Evolutionary conservation across 2,329 filamentous ascomycete species (phyloP).

Genomic region (Scedosporium minutisporum): DNA sequence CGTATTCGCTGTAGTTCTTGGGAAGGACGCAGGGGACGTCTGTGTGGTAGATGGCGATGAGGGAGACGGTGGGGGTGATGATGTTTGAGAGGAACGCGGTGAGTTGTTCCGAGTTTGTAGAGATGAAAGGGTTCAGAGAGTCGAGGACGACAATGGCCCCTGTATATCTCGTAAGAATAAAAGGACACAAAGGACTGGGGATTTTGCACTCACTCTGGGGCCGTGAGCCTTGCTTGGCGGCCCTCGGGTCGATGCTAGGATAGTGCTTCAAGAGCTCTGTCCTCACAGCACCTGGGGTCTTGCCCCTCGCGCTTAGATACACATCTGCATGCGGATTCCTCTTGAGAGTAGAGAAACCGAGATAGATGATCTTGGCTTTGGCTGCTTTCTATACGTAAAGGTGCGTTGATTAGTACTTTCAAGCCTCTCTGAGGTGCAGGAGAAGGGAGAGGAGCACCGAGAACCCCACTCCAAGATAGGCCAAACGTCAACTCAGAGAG

Average conservation of each 20-base stretch:
- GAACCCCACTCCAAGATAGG: constrained; percentile 6
- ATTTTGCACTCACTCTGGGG: constrained; percentile 3
- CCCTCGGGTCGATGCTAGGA: constrained; percentile 13
- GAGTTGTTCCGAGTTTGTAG: constrained; percentile 44
- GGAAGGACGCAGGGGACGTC: constrained; percentile 57
- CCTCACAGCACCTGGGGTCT: constrained; percentile 44
- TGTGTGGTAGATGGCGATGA: constrained; percentile 73
- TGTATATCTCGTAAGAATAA: constrained; percentile 22
- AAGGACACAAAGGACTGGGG: constrained; percentile 2
- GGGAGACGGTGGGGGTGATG: constrained; percentile 56
- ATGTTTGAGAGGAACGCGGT: constrained; percentile 61
- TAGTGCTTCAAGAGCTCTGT: constrained; percentile 50
- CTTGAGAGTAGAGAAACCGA: constrained; percentile 67
- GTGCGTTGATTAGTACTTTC: not conserved
- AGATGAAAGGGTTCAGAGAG: constrained; percentile 59
- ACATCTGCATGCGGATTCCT: constrained; percentile 55
- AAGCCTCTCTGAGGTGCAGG: not conserved
- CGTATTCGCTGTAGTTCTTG: constrained; percentile 39
- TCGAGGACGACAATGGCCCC: constrained; percentile 72
- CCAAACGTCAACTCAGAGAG: not conserved
- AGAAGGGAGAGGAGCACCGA: constrained; percentile 23
- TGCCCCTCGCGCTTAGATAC: constrained; percentile 56
- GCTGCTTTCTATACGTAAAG: constrained; percentile 15
- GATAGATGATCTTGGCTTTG: constrained; percentile 61
- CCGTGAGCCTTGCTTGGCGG: constrained; percentile 19